A percentile compares a stretch with the other conserved stretches of the same genome.
Conservation (phyloP, 805 yeast species). For the Candida maris region DNA sequence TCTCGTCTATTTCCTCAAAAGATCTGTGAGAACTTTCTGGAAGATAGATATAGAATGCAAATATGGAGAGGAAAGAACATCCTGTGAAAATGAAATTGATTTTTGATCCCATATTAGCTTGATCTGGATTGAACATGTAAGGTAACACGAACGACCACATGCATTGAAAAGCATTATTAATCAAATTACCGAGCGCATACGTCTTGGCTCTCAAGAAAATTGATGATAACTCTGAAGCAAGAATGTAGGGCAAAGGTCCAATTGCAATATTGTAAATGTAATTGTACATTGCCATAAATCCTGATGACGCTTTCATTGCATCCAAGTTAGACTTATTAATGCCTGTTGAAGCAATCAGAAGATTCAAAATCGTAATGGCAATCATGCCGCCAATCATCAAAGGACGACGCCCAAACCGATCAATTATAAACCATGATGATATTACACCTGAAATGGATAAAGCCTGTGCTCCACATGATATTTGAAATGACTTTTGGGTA, state of each 20-base stretch:
- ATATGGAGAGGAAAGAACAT: slow-evolving; percentile 25
- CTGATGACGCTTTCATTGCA: slow-evolving; percentile 30
- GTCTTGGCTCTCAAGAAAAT: slow-evolving; percentile 39
- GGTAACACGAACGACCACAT: slow-evolving; percentile 41
- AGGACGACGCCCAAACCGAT: slow-evolving; percentile 37
- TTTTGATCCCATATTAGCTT: slow-evolving; percentile 47
- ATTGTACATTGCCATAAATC: slow-evolving; percentile 24
- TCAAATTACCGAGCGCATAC: slow-evolving; percentile 31
- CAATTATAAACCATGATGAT: slow-evolving; percentile 41
- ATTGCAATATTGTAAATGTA: slow-evolving; percentile 28
- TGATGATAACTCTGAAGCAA: slow-evolving; percentile 38
- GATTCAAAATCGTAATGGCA: slow-evolving; percentile 21
- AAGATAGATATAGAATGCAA: slow-evolving; percentile 48
- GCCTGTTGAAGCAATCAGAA: slow-evolving; percentile 29
- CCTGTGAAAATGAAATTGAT: slow-evolving; percentile 48
- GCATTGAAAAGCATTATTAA: slow-evolving; percentile 32
- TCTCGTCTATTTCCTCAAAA: slow-evolving; percentile 54
- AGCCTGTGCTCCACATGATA: slow-evolving; percentile 31
- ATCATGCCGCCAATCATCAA: slow-evolving; percentile 29
- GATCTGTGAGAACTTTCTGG: slow-evolving; percentile 61
- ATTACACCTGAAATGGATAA: slow-evolving; percentile 32
- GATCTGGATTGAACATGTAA: slow-evolving; percentile 45
- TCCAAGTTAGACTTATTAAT: slow-evolving; percentile 14
- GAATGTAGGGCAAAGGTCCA: slow-evolving; percentile 29
- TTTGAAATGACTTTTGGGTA: slow-evolving; percentile 34